These are phyloP conservation scores for Marchantia paleacea DNA, from an alignment of 225 moss, liverwort and hornwort species.

Conservation along the genomic window DNA sequence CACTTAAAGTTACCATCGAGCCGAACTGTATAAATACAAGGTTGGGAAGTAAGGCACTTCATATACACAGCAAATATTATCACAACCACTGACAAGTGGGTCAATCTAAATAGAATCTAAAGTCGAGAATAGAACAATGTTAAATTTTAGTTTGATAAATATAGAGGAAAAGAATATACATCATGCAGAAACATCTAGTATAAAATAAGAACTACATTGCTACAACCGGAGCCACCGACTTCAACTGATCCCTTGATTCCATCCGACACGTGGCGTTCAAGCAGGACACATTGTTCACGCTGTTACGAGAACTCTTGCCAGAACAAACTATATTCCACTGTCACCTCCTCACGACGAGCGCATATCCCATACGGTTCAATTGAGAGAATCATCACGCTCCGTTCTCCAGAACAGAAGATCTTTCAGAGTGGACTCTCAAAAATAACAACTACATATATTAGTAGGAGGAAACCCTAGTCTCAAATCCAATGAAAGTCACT, in stretches of 20 bases:
- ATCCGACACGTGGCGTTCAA: background rate
- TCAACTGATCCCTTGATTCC: background rate
- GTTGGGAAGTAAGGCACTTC: no score
- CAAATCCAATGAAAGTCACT: background rate
- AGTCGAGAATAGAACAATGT: background rate
- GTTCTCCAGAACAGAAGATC: slow-evolving; percentile 33
- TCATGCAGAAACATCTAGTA: background rate
- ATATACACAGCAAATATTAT: no score
- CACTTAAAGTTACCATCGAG: background rate
- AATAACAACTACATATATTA: slow-evolving; percentile 37
- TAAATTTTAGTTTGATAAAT: background rate
- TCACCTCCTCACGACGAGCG: slow-evolving; percentile 25
- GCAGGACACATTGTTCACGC: background rate
- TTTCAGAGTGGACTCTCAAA: slow-evolving; percentile 25
- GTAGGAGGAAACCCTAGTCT: slow-evolving; percentile 3
- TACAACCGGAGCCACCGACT: background rate
- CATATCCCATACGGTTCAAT: slow-evolving; percentile 18
- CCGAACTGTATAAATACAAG: background rate
- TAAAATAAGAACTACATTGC: background rate
- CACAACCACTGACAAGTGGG: no score
- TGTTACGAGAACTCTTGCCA: background rate
- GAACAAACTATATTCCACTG: slow-evolving; percentile 13
- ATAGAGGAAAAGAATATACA: background rate
- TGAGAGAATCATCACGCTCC: slow-evolving; percentile 28
- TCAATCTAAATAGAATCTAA: no score